Percentiles rank a stretch among this genome's conserved stretches.
Conservation (phyloP, 1,284 basidiomycete genomes). For the Cutaneotrichosporon arboriforme region DNA sequence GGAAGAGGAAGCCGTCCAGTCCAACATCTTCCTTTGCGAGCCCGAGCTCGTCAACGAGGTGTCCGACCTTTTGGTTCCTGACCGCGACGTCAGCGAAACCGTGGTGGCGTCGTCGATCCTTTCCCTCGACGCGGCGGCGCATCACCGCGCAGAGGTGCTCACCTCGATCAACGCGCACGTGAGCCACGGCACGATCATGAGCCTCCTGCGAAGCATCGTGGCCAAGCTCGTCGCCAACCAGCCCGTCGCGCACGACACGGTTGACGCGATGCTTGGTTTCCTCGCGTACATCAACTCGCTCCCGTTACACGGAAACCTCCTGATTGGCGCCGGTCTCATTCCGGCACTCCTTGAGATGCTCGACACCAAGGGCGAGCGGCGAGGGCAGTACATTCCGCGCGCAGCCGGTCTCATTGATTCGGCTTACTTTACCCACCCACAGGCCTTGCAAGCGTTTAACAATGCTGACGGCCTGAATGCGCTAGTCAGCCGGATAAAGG, state of each 20-base stretch:
- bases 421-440: constrained; percentile 67
- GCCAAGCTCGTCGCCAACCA: constrained; percentile 60
- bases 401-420: constrained; percentile 89
- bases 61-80: constrained; percentile 80
- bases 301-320: constrained; percentile 79
- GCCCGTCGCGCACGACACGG: constrained; percentile 65
- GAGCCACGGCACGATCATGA: constrained; percentile 91
- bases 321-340: constrained; percentile 93
- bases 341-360: constrained; percentile 83
- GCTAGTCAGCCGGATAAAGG: constrained; percentile 79
- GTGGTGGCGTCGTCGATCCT: constrained; percentile 80
- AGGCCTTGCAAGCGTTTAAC: constrained; percentile 82
- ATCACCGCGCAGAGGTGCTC: constrained; percentile 82
- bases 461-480: constrained; percentile 77
- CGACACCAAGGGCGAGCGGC: constrained; percentile 54
- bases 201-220: constrained; percentile 72
- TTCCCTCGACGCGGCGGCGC: constrained; percentile 80
- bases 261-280: constrained; percentile 80
- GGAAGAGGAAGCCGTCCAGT: constrained; percentile 67
- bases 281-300: constrained; percentile 82
- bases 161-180: constrained; percentile 90
- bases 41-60: constrained; percentile 82
- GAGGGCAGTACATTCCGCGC: constrained; percentile 42
- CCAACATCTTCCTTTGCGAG: constrained; percentile 82
- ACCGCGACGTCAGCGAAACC: constrained; percentile 51